Evolutionary conservation across 352 stramenopile species (phyloP).

Genomic region (Pythium aquatile): DNA sequence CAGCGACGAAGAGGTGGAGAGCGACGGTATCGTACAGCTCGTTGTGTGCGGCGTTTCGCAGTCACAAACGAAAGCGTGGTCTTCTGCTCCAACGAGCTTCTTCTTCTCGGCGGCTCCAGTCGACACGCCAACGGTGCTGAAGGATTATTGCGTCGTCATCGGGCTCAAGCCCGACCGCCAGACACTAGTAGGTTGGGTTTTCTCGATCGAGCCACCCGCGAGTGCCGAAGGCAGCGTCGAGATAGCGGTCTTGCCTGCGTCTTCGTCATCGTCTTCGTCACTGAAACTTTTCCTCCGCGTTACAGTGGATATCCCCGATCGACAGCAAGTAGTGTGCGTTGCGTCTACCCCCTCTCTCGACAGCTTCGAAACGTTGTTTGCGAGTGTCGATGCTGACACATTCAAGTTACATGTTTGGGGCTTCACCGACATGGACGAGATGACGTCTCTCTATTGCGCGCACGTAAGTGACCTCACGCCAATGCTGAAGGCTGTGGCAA

Average conservation of each 20-base stretch:
- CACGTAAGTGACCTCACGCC: conserved; percentile 39
- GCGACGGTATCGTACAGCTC: conserved; percentile 17
- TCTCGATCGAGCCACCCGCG: conserved; percentile 37
- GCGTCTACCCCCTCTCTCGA: conserved; percentile 44
- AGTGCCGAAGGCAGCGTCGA: conserved; percentile 3
- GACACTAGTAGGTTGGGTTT: conserved; percentile 58
- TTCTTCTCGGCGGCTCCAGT: conserved; percentile 13
- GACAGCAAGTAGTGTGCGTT: conserved; percentile 34
- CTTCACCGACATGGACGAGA: conserved; percentile 56
- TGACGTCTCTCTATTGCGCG: conserved; percentile 35
- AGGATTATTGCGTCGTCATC: conserved; percentile 64
- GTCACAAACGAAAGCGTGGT: conserved; percentile 54
- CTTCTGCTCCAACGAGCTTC: conserved; percentile 27
- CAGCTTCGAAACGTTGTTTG: conserved; percentile 47
- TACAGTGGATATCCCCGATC: conserved; percentile 30
- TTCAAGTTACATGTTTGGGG: conserved; percentile 50
- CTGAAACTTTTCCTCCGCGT: conserved; percentile 50
- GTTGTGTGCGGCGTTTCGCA: conserved; percentile 19
- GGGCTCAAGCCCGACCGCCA: conserved; percentile 37
- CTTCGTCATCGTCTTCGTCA: conserved; percentile 10
- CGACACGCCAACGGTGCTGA: conserved; percentile 16
- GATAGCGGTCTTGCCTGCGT: conserved; percentile 1
- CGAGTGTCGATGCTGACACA: conserved; percentile 37
- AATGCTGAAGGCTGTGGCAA: conserved; percentile 32
- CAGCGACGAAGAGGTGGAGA: conserved; percentile 20